Percentiles rank a stretch among this genome's conserved stretches.
Evolutionary conservation across 2,329 filamentous ascomycete genomes (phyloP).

Genomic region (Periconia macrospinosa): DNA sequence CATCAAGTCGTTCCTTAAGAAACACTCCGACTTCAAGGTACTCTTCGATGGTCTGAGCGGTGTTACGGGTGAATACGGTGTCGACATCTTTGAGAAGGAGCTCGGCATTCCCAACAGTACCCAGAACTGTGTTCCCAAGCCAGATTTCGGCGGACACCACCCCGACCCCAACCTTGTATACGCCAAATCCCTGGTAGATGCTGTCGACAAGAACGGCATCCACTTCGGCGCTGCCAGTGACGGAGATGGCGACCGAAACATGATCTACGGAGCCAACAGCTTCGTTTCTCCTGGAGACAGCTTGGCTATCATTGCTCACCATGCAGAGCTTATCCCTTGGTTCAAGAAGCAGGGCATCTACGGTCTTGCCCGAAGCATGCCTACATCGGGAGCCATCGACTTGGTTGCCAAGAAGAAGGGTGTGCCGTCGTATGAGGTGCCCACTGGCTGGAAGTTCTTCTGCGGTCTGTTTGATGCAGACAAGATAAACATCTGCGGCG

Average conservation of each 20-base stretch:
- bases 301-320: slow-evolving; percentile 95
- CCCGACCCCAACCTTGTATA: slow-evolving; percentile 98
- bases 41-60: slow-evolving; percentile 93
- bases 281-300: slow-evolving; percentile 98
- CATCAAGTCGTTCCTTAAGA: slow-evolving; percentile 89
- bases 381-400: slow-evolving; percentile 92
- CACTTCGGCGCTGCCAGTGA: slow-evolving; percentile 97
- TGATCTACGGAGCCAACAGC: slow-evolving; percentile 97
- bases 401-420: slow-evolving; percentile 94
- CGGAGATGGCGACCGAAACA: slow-evolving; percentile 97
- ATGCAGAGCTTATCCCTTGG: slow-evolving; percentile 94
- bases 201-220: slow-evolving; percentile 85
- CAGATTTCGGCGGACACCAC: slow-evolving; percentile 96
- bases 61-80: slow-evolving; percentile 93
- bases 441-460: slow-evolving; percentile 98
- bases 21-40: slow-evolving; percentile 91
- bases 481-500: slow-evolving; percentile 99
- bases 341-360: slow-evolving; percentile 98
- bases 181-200: slow-evolving; percentile 90
- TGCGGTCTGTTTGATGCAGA: slow-evolving; percentile 96
- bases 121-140: slow-evolving; percentile 88
- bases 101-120: slow-evolving; percentile 79
- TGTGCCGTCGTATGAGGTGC: slow-evolving; percentile 91
- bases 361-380: slow-evolving; percentile 95
- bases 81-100: slow-evolving; percentile 92